Percentiles rank a stretch among this genome's conserved stretches.
These are phyloP conservation scores for Xylaria curta DNA, from an alignment of 495 filamentous ascomycete genomes.

Conservation along the genomic window DNA sequence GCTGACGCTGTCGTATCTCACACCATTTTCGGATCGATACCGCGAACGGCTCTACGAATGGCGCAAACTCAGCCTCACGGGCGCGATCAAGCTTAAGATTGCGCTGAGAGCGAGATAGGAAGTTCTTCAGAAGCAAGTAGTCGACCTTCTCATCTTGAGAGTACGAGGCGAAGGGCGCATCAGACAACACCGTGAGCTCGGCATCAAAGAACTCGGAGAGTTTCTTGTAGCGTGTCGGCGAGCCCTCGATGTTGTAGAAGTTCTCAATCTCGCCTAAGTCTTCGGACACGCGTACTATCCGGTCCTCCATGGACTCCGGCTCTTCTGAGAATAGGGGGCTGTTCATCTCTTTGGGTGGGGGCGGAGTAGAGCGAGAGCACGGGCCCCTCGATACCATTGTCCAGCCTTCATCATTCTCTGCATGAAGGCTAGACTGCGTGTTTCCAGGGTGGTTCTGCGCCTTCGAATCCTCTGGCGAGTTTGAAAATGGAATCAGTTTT, in stretches of 20 bases:
- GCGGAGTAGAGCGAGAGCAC: background rate
- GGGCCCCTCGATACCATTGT: conserved; percentile 17
- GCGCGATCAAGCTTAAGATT: conserved; percentile 46
- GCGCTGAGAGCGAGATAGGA: conserved; percentile 41
- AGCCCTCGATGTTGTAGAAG: conserved; percentile 46
- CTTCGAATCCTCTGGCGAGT: background rate
- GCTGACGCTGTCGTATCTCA: conserved; percentile 44
- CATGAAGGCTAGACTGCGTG: background rate
- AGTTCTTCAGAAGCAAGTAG: conserved; percentile 51
- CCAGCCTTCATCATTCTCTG: conserved; percentile 21
- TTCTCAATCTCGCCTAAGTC: conserved; percentile 42
- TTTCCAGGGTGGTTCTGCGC: background rate
- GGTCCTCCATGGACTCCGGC: conserved; percentile 41
- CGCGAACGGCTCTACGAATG: conserved; percentile 48
- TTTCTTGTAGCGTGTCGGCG: conserved; percentile 36
- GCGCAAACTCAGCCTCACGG: conserved; percentile 41
- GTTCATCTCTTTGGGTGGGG: background rate
- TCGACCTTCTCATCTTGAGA: conserved; percentile 52
- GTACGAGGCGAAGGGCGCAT: conserved; percentile 40
- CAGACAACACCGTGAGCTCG: conserved; percentile 39
- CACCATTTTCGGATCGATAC: conserved; percentile 44
- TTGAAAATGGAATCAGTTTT: background rate
- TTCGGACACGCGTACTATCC: conserved; percentile 40
- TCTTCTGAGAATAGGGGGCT: background rate
- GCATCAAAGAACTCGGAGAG: conserved; percentile 38